Percentiles rank a stretch among this genome's conserved stretches.
Conservation (phyloP, 2,329 filamentous ascomycete genomes). For the Cladosporium phlei region DNA sequence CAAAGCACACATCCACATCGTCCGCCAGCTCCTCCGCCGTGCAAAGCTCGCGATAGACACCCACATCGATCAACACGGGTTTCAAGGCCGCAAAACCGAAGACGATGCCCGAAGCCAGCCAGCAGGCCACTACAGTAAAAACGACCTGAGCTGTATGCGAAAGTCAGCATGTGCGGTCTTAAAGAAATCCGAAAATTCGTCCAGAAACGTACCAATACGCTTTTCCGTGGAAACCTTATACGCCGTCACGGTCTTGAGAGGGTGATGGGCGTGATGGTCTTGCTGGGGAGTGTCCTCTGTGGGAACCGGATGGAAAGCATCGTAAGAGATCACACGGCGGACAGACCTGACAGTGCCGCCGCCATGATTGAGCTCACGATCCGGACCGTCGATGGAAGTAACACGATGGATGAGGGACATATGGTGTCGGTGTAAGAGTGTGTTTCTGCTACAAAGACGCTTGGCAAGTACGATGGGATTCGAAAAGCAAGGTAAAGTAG, state of each 20-base stretch:
- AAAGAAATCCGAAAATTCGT: not conserved
- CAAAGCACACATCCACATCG: constrained; percentile 49
- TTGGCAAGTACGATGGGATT: not conserved
- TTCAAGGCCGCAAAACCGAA: constrained; percentile 84
- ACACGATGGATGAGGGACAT: constrained; percentile 53
- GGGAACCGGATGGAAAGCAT: constrained; percentile 34
- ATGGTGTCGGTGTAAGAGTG: constrained; percentile 8
- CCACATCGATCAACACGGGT: constrained; percentile 68
- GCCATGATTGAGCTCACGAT: constrained; percentile 36
- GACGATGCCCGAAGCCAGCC: constrained; percentile 71
- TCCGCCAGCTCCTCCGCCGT: constrained; percentile 47
- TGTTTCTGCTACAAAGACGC: not conserved
- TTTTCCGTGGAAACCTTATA: constrained; percentile 44
- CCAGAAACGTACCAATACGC: constrained; percentile 28
- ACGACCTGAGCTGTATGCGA: constrained; percentile 58
- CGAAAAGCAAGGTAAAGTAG: not conserved
- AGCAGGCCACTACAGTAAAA: constrained; percentile 65
- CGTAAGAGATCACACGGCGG: constrained; percentile 43
- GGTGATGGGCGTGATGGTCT: constrained; percentile 9
- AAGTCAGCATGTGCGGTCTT: not conserved
- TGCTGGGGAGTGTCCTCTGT: constrained; percentile 10
- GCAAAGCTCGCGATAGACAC: constrained; percentile 65
- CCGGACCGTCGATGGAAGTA: constrained; percentile 45
- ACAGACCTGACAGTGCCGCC: constrained; percentile 28
- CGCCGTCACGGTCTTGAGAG: constrained; percentile 42